Conservation (phyloP, 1,284 basidiomycete species). For the Fomes fomentarius region DNA sequence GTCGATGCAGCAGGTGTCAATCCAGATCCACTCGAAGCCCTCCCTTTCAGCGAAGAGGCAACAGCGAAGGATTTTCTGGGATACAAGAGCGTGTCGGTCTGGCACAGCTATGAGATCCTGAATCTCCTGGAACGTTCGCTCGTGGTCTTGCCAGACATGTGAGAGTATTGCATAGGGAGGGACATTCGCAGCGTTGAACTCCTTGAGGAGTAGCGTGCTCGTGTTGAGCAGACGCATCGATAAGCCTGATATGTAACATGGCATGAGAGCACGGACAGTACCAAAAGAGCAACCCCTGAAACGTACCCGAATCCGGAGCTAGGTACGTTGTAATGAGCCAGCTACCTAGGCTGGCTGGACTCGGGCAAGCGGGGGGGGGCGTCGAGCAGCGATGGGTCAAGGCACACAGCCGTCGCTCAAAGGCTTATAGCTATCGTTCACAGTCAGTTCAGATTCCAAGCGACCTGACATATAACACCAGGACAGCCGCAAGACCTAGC, state of each 20-base stretch:
- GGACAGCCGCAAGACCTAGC: no score
- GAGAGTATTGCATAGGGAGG: conserved; percentile 1
- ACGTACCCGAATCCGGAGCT: no score
- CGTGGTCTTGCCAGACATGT: neutral
- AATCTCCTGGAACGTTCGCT: neutral
- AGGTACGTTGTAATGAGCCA: no score
- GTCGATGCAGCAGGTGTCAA: conserved; percentile 10
- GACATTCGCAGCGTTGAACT: neutral
- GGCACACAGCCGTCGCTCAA: no score
- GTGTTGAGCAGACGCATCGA: neutral
- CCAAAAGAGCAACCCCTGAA: no score
- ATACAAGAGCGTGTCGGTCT: neutral
- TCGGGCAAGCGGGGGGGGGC: no score
- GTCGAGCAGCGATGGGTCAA: no score
- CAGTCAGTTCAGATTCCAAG: neutral
- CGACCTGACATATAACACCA: no score
- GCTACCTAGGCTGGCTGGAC: no score
- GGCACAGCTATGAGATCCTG: neutral
- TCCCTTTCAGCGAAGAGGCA: neutral
- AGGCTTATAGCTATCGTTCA: no score
- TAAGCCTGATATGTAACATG: no score
- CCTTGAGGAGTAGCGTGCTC: neutral
- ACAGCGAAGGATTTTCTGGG: neutral
- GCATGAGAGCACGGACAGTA: no score
- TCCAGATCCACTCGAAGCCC: neutral